Percentiles rank a stretch among this genome's conserved stretches.
Conservation (phyloP, 1,139 yeast genomes). For the Debaryomyces coudertii region DNA sequence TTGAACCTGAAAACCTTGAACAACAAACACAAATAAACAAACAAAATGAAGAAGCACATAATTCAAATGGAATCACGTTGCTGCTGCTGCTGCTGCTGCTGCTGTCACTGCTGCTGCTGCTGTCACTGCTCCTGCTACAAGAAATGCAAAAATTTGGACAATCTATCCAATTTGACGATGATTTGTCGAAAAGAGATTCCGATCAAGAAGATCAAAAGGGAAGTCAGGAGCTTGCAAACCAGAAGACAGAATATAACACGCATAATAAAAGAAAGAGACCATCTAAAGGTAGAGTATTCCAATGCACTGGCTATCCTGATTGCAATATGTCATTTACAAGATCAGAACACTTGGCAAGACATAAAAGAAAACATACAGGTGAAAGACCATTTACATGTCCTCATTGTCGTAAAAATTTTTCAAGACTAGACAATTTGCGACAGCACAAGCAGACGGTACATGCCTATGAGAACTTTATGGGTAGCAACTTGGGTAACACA, state of each 20-base stretch:
- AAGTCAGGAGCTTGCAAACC: not conserved
- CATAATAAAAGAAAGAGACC: constrained; percentile 37
- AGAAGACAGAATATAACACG: not conserved
- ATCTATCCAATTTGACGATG: not conserved
- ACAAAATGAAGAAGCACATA: not conserved
- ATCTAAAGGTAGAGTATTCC: constrained; percentile 68
- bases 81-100: not conserved
- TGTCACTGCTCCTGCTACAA: not conserved
- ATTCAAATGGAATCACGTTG: not conserved
- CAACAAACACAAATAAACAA: not conserved
- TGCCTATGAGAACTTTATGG: constrained; percentile 64
- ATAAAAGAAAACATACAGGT: constrained; percentile 91
- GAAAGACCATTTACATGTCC: constrained; percentile 93
- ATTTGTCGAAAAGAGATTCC: not conserved
- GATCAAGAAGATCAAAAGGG: not conserved
- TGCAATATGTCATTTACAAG: constrained; percentile 88
- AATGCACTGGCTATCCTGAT: constrained; percentile 84
- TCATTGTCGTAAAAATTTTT: constrained; percentile 76
- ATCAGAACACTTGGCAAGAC: constrained; percentile 90
- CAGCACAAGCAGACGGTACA: constrained; percentile 95
- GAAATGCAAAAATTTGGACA: not conserved
- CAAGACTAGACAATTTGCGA: constrained; percentile 82
- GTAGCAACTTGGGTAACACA: constrained; percentile 15
- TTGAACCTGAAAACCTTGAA: not conserved
- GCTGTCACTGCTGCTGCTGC: not conserved